A percentile compares a stretch with the other conserved stretches of the same genome.
phyloP scores from a whole-genome alignment of 805 yeast genomes.

The Myxozyma monticola region DNA sequence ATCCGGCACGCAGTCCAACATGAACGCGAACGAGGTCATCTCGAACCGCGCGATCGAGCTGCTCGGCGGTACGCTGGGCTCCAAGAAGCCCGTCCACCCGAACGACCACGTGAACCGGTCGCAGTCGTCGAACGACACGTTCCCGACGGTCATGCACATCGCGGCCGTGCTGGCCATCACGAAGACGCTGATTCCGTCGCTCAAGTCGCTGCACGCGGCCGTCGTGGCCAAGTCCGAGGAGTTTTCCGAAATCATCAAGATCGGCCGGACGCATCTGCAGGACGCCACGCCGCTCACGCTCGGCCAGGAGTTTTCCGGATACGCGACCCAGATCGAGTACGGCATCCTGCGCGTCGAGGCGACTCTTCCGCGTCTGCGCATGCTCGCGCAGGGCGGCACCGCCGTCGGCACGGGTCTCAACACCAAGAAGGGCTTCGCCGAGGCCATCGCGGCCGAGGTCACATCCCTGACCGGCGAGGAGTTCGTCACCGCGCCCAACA shows the following conservation, averaged over 20 bases:
- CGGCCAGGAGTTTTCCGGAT: conserved; percentile 98
- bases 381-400: conserved; percentile 98
- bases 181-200: conserved; percentile 72
- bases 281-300: conserved; percentile 98
- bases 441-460: conserved; percentile 81
- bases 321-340: conserved; percentile 87
- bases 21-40: conserved; percentile 99
- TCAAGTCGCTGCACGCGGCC: conserved; percentile 74
- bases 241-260: conserved; percentile 87
- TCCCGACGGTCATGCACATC: conserved; percentile 99
- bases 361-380: conserved; percentile 71
- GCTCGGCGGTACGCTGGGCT: conserved; percentile 87
- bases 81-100: conserved; percentile 94
- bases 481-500: conserved; percentile 95
- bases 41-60: conserved; percentile 97
- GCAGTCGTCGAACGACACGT: conserved; percentile 97
- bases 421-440: conserved; percentile 88
- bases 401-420: conserved; percentile 99
- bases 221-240: conserved; percentile 75
- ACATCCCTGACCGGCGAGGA: conserved; percentile 82
- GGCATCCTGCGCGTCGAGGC: conserved; percentile 86
- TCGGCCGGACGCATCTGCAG: conserved; percentile 98
- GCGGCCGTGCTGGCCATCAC: conserved; percentile 93
- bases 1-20: conserved; percentile 96
- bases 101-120: conserved; percentile 98